Conservation (phyloP, 768 basidiomycete species). For the Hygrophoropsis aurantiaca region DNA sequence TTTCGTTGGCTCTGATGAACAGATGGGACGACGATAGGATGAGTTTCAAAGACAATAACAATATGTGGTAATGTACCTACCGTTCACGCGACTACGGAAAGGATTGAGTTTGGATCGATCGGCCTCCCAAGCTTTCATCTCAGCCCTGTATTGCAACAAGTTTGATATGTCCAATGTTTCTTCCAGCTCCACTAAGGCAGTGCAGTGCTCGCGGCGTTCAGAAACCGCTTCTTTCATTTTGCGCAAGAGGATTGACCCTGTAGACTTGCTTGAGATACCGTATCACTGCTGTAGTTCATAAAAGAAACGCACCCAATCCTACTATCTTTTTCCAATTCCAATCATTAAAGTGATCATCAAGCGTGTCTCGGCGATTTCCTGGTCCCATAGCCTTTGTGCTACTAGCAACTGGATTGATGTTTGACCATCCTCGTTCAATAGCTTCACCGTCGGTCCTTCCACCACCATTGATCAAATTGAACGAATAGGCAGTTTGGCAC, state of each 20-base stretch:
- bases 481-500: conserved; percentile 25
- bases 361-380: conserved; percentile 25
- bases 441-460: conserved; percentile 35
- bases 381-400: conserved; percentile 36
- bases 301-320: conserved; percentile 17
- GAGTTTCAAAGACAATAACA: neutral
- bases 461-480: conserved; percentile 25
- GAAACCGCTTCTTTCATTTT: conserved; percentile 1
- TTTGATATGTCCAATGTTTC: neutral
- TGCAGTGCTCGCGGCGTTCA: neutral
- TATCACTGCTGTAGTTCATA: too few relatives aligned
- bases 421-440: conserved; percentile 36
- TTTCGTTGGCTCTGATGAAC: conserved; percentile 1
- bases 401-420: conserved; percentile 24
- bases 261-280: too few relatives aligned
- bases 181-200: neutral
- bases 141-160: conserved; percentile 7
- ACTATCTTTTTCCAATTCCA: conserved; percentile 32
- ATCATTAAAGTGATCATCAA: conserved; percentile 34
- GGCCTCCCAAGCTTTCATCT: conserved; percentile 21
- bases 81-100: conserved; percentile 1
- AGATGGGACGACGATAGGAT: too few relatives aligned
- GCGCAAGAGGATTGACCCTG: conserved; percentile 1
- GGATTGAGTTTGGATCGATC: conserved; percentile 22
- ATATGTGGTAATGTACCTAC: neutral